phyloP scores from a whole-genome alignment of 176 grass and related monocot genomes.

The Rhynchospora pubera region DNA sequence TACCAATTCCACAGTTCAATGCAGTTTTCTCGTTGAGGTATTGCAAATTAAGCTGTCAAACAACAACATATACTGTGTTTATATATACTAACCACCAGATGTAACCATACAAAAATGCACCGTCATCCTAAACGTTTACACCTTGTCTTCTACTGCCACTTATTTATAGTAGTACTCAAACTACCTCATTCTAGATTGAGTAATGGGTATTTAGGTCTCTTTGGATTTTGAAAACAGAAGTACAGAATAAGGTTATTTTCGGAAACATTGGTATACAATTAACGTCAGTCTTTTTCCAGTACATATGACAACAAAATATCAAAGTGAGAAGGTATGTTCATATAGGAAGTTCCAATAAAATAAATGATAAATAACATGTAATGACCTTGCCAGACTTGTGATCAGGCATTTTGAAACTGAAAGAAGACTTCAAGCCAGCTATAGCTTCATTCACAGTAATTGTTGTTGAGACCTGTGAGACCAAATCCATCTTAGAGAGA shows the following conservation, averaged over 20 bases:
- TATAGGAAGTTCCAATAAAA: background rate
- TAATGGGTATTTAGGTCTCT: background rate
- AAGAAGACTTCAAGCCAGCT: constrained; percentile 58
- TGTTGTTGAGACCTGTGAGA: constrained; percentile 58
- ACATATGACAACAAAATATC: background rate
- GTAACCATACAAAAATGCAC: background rate
- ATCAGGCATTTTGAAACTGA: constrained; percentile 78
- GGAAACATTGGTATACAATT: background rate
- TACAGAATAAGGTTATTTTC: background rate
- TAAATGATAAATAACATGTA: background rate
- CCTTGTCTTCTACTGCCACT: background rate
- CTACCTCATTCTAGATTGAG: background rate
- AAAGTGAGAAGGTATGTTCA: background rate
- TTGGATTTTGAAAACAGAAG: background rate
- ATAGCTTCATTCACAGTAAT: constrained; percentile 65
- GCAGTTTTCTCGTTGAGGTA: constrained; percentile 50
- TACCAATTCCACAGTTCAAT: constrained; percentile 62
- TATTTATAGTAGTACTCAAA: background rate
- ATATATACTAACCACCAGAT: background rate
- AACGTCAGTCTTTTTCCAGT: background rate
- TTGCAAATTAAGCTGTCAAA: constrained; percentile 75
- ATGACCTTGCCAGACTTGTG: constrained; percentile 77
- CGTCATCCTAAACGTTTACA: background rate
- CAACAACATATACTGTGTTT: constrained; percentile 1
- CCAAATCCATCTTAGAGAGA: constrained; percentile 20